A percentile compares a stretch with the other conserved stretches of the same genome.
Conservation (phyloP, 2,329 filamentous ascomycete genomes). For the Aureobasidium pullulans region DNA sequence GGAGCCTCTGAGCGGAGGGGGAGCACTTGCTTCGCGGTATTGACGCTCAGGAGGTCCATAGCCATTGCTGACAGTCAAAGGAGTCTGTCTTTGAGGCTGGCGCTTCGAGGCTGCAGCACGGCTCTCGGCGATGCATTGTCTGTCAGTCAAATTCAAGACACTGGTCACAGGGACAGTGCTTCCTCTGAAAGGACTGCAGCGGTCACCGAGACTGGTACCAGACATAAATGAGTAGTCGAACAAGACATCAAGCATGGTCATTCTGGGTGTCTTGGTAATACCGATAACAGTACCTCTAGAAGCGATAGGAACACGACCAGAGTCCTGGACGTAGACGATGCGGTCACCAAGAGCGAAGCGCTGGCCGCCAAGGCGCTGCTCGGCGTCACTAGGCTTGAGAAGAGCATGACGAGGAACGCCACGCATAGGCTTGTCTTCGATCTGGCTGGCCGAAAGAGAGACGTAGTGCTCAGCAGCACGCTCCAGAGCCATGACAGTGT, state of each 20-base stretch:
- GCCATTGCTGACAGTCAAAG: conserved; percentile 22
- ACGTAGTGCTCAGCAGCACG: conserved; percentile 60
- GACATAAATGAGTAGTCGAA: conserved; percentile 97
- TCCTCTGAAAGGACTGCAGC: conserved; percentile 87
- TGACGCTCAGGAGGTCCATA: conserved; percentile 56
- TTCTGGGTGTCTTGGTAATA: conserved; percentile 78
- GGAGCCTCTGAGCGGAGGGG: conserved; percentile 51
- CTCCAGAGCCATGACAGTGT: conserved; percentile 76
- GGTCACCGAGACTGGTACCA: conserved; percentile 81
- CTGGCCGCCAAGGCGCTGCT: conserved; percentile 82
- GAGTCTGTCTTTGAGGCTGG: conserved; percentile 18
- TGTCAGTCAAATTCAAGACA: conserved; percentile 78
- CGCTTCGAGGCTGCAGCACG: conserved; percentile 20
- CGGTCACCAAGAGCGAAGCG: conserved; percentile 79
- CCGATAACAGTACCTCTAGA: conserved; percentile 90
- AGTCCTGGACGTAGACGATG: conserved; percentile 84
- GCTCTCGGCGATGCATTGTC: conserved; percentile 64
- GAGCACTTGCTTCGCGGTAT: conserved; percentile 48
- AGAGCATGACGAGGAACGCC: conserved; percentile 80
- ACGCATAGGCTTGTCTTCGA: conserved; percentile 62
- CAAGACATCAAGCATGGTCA: conserved; percentile 78
- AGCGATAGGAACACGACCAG: conserved; percentile 90
- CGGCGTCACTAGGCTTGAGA: conserved; percentile 90
- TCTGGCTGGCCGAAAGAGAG: conserved; percentile 41
- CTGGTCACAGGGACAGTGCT: conserved; percentile 84